Conservation (phyloP, 1,284 basidiomycete species). For the Chondrostereum purpureum region DNA sequence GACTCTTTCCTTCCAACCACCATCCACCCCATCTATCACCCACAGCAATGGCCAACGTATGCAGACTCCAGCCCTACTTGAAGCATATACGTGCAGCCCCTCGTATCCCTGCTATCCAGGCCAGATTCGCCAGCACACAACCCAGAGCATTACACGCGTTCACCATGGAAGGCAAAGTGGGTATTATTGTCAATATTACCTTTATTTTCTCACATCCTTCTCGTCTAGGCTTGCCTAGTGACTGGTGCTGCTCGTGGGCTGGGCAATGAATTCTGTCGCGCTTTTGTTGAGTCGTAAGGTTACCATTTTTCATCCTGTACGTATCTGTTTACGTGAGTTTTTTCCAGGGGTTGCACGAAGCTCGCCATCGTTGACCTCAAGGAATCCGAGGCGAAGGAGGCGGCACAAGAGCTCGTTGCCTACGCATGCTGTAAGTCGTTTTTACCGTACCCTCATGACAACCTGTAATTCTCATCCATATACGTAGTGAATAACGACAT, state of each 20-base stretch:
- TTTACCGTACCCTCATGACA: too few species aligned
- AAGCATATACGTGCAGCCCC: neutral
- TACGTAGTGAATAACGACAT: constrained; percentile 55
- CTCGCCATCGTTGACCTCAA: constrained; percentile 85
- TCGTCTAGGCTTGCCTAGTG: constrained; percentile 75
- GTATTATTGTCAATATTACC: constrained; percentile 7
- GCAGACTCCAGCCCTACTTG: neutral
- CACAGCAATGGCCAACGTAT: neutral
- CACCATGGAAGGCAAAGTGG: constrained; percentile 65
- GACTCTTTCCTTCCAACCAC: neutral
- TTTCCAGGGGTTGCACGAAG: constrained; percentile 69
- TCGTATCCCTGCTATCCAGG: neutral
- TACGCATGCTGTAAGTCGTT: constrained; percentile 41
- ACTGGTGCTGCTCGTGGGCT: constrained; percentile 93
- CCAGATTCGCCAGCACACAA: neutral
- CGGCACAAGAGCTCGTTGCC: constrained; percentile 69
- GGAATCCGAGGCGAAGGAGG: constrained; percentile 61
- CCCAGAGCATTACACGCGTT: constrained; percentile 50
- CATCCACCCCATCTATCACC: neutral
- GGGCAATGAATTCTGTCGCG: constrained; percentile 84
- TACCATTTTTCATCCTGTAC: constrained; percentile 1
- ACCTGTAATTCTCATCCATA: too few species aligned
- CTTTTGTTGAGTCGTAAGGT: constrained; percentile 80
- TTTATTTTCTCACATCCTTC: neutral
- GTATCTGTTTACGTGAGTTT: neutral